Base-by-base conservation (phyloP, 2,329 filamentous ascomycete genomes). In the Fusarium hostae region DNA sequence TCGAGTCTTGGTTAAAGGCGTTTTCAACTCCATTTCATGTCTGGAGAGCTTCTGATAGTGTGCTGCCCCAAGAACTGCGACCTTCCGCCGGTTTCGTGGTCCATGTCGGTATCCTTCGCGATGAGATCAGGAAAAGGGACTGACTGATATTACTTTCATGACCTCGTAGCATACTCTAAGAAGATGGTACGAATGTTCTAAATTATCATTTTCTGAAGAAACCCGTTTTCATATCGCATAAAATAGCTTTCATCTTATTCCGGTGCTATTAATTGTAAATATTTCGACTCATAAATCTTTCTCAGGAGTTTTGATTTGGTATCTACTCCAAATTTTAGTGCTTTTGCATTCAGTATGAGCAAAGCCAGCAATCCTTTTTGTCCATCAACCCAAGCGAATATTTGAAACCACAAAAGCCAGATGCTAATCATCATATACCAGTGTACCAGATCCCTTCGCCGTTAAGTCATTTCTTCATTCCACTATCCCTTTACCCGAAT, bases 81-180 rank as follows among this genome's bases (percentile, higher is more conserved):
- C 85, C 88, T 10, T 87, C 87, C 20, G 89, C 88, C 26, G 95
- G 95, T 9, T 97, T 97, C 82, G 90, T 93, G 34, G 88, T 98
- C 11, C 94, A 98, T 83, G 75, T 97, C 24, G 92, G 94, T 16
- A 79, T 95, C 26, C 81, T 95, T 68, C 85, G 83, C 47, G 71
- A 74, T 20, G 66, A 71, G 43, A n/a, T 65, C 43, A 51, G 34
- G 47, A 34, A 30, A 47, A 45, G 30, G 9, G n/a, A 28, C 20
- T 30, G n/a, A 28, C 20, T 30, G 18, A 28, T 32, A 22, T 55
- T 32, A 54, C 16, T n/a, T 37, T 34, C 5, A 26, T 37, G 28
- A 24, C 40, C 26, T 22, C 20, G 32, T 39, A 11, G n/a, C 16
- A 34, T 16, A 26, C 22, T 45, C 16, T 48, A n/a, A 32, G n/a